Evolutionary conservation across 441 rosid species (phyloP).

Genomic region (Hura crepitans): DNA sequence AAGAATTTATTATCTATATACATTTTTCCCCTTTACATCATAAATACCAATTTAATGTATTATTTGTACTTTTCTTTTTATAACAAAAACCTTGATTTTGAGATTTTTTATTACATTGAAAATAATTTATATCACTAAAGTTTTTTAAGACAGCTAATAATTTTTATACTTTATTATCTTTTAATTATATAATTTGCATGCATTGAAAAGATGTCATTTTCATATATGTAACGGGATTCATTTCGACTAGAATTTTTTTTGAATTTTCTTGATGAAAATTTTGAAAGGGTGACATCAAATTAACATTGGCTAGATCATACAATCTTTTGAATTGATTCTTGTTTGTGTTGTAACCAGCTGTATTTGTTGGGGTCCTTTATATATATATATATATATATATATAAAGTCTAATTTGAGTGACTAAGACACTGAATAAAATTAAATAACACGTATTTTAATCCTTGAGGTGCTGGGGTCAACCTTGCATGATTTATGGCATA

Average conservation of each 20-base stretch:
- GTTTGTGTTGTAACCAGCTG: slow-evolving; percentile 74
- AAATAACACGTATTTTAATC: background rate
- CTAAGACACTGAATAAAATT: slow-evolving; percentile 37
- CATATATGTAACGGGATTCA: background rate
- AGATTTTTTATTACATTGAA: no score
- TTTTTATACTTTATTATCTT: background rate
- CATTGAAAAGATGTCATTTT: background rate
- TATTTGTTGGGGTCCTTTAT: slow-evolving; percentile 30
- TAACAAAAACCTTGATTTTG: no score
- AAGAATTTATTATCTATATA: slow-evolving; percentile 9
- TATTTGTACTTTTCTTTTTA: no score
- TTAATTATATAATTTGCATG: background rate
- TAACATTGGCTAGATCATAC: slow-evolving; percentile 31
- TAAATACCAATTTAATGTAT: background rate
- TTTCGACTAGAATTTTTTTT: background rate
- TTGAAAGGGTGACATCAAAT: slow-evolving; percentile 35
- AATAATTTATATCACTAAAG: no score
- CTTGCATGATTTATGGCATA: slow-evolving; percentile 46
- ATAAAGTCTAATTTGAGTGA: slow-evolving; percentile 50
- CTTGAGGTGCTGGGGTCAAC: slow-evolving; percentile 31
- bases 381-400: no score
- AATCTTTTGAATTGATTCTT: slow-evolving; percentile 48
- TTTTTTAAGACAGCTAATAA: no score
- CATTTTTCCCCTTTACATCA: no score
- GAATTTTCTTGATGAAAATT: background rate